Evolutionary conservation across 345 rosid species (phyloP), one percentile per base, ranked within the genome.

Genomic region (Abelmoschus esculentus): DNA sequence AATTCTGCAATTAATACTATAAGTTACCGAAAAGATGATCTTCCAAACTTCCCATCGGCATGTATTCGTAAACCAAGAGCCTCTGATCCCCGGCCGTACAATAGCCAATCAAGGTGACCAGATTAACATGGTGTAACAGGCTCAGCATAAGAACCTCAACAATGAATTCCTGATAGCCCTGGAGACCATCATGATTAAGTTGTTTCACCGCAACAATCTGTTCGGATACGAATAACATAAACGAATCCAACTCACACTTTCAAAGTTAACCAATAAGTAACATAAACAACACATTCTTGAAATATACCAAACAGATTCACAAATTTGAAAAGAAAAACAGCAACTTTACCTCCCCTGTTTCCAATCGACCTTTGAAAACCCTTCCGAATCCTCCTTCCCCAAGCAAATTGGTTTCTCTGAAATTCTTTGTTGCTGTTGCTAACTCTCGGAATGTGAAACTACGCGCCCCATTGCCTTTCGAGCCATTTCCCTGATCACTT

Each of bases 121-220:
- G 93, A 84, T 91, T 87, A 2, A 78, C 80, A 70, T 95, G 97
- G 76, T 95, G 99, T 50, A 95, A 78, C 46, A 95, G 76, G 79
- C 99, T 91, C 76, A 95, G 77, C 99, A 95, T 95, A 31, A 95
- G 93, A 70, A 95, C 97, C 82, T 95, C 99, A 47, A 95, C 96
- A 10, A 91, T 91, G 74, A 95, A 95, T 74, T 95, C 99, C 77
- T 84, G 91, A 62, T 80, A 80, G 15, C 99, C 99, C 78, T 95
- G 99, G 69, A 86, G 84, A 53, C 97, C 96, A 57, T 91, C 96
- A 31, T 83, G 99, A 72, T 90, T 88, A 63, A 95, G 84, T 66
- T 90, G 96, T 65, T 95, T 95, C 54, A 95, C 86, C 9, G 99
- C 99, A 28, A 95, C 97, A 75, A 88, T 76, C 99, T 95, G 91